Conservation (phyloP, 768 basidiomycete genomes). For the Leccinum broughii region DNA sequence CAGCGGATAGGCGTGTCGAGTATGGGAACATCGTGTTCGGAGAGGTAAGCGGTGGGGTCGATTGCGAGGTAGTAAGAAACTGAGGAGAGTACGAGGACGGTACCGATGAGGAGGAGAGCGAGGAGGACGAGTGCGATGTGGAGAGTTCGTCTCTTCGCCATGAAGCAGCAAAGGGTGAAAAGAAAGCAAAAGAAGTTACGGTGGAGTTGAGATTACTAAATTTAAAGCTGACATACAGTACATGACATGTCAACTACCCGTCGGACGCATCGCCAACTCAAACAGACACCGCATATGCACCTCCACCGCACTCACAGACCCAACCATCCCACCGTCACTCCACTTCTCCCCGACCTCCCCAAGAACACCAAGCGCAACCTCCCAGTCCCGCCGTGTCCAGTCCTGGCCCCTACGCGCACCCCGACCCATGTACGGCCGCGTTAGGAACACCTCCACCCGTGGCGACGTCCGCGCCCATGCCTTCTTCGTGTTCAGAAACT, state of each 20-base stretch:
- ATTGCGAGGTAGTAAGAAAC: slow-evolving; percentile 89
- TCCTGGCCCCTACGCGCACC: slow-evolving; percentile 72
- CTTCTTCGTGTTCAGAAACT: slow-evolving; percentile 51
- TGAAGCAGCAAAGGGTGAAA: slow-evolving; percentile 13
- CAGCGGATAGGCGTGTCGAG: slow-evolving; percentile 55
- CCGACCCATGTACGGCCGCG: slow-evolving; percentile 42
- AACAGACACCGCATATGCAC: slow-evolving; percentile 53
- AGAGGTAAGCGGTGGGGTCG: slow-evolving; percentile 73
- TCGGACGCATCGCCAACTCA: slow-evolving; percentile 44
- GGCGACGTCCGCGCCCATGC: slow-evolving; percentile 39
- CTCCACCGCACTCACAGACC: slow-evolving; percentile 49
- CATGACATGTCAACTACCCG: slow-evolving; percentile 24
- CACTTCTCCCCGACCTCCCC: slow-evolving; percentile 49
- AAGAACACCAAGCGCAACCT: slow-evolving; percentile 48
- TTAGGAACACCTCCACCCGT: slow-evolving; percentile 52
- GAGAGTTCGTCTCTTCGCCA: slow-evolving; percentile 47
- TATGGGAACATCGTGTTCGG: slow-evolving; percentile 71
- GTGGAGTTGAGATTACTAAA: not conserved
- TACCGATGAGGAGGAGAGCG: slow-evolving; percentile 80
- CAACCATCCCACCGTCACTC: slow-evolving; percentile 55
- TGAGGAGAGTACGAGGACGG: slow-evolving; percentile 88
- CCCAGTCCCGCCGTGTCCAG: slow-evolving; percentile 73
- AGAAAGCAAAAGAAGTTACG: not conserved
- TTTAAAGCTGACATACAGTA: too few species aligned
- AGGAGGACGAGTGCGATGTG: slow-evolving; percentile 55